A percentile compares a stretch with the other conserved stretches of the same genome.
phyloP scores from a whole-genome alignment of 176 grass and related monocot genomes.

The Saccharum officinarum region DNA sequence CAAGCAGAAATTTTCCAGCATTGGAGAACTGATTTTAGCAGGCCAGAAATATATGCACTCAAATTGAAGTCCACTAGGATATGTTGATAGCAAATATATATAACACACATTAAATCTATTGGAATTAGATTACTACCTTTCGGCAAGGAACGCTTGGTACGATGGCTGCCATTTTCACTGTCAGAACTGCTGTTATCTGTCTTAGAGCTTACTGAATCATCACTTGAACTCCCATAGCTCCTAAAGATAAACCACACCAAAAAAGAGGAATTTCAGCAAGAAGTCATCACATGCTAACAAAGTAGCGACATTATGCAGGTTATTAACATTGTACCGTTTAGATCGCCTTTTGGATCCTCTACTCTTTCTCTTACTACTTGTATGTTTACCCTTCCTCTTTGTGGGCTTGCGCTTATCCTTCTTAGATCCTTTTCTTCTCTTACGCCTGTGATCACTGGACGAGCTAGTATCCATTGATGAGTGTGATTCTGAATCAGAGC shows the following conservation, averaged over 20 bases:
- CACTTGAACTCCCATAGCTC: constrained; percentile 54
- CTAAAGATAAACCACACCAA: constrained; percentile 37
- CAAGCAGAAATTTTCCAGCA: constrained; percentile 1
- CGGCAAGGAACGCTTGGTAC: constrained; percentile 28
- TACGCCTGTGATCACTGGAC: constrained; percentile 65
- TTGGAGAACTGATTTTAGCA: not conserved
- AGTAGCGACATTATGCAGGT: not conserved
- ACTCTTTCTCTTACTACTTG: constrained; percentile 50
- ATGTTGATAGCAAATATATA: constrained; percentile 23
- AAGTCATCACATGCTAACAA: constrained; percentile 28
- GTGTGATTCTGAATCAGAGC: constrained; percentile 65
- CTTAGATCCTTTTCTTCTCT: constrained; percentile 71
- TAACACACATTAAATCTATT: not conserved
- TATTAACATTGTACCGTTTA: constrained; percentile 48
- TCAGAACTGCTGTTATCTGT: constrained; percentile 50
- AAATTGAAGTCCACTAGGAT: not conserved
- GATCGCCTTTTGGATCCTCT: constrained; percentile 50
- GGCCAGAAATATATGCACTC: not conserved
- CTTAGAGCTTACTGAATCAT: constrained; percentile 51
- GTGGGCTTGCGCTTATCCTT: constrained; percentile 53
- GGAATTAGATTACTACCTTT: constrained; percentile 34
- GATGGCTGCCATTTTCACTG: constrained; percentile 30
- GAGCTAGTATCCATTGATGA: constrained; percentile 72
- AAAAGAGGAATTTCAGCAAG: constrained; percentile 4
- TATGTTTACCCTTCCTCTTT: constrained; percentile 55